Conservation (phyloP, 1,284 basidiomycete species). For the Phellopilus nigrolimitatus region DNA sequence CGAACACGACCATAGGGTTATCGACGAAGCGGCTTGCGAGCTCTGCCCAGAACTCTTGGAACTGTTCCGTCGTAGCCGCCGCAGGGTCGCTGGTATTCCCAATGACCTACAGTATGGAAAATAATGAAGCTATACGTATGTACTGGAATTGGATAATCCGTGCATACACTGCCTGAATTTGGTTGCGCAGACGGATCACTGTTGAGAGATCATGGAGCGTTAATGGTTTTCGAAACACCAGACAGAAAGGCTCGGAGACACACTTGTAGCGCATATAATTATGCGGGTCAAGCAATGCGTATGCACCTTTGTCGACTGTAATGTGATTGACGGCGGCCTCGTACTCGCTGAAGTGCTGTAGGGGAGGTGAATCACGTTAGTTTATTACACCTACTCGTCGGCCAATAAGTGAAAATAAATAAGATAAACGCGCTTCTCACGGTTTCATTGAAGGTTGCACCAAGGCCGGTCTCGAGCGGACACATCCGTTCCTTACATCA, state of each 20-base stretch:
- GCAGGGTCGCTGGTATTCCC: constrained; percentile 39
- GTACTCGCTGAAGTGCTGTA: constrained; percentile 39
- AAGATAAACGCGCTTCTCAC: constrained; percentile 24
- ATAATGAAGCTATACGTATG: background rate
- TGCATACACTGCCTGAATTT: constrained; percentile 37
- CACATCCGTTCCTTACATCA: constrained; percentile 36
- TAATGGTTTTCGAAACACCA: constrained; percentile 23
- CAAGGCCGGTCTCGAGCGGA: constrained; percentile 38
- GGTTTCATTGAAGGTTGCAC: constrained; percentile 41
- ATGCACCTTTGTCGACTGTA: constrained; percentile 37
- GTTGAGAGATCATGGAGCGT: background rate
- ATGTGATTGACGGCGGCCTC: constrained; percentile 42
- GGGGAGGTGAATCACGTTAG: background rate
- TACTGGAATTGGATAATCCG: constrained; percentile 23
- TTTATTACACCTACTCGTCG: background rate
- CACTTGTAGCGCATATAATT: constrained; percentile 48
- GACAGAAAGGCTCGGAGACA: constrained; percentile 24
- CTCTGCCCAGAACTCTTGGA: constrained; percentile 24
- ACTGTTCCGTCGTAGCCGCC: constrained; percentile 36
- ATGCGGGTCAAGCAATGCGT: constrained; percentile 41
- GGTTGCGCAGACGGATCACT: constrained; percentile 43
- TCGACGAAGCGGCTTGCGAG: constrained; percentile 23
- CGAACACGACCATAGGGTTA: constrained; percentile 25
- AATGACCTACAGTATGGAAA: constrained; percentile 32
- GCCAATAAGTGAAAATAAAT: background rate